Percentiles rank a stretch among this genome's conserved stretches.
Evolutionary conservation across 257 asterid genomes (phyloP).

Genomic region (Perilla frutescens): DNA sequence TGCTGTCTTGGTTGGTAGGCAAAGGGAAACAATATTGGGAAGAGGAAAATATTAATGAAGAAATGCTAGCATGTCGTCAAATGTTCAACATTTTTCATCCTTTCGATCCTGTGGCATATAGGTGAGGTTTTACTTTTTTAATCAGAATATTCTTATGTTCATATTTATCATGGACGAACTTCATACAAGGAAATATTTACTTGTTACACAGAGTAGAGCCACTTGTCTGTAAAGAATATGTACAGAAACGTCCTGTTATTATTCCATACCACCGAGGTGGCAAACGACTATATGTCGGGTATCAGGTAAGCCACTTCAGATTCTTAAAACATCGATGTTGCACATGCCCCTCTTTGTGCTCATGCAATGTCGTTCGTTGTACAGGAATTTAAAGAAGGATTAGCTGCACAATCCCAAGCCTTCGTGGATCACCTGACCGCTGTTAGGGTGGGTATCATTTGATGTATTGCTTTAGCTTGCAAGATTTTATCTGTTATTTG

Average conservation of each 20-base stretch:
- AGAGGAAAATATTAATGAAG: conserved; percentile 79
- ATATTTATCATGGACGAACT: conserved; percentile 19
- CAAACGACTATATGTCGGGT: conserved; percentile 84
- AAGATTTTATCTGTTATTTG: conserved; percentile 19
- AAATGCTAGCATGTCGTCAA: conserved; percentile 91
- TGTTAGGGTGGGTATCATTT: conserved; percentile 55
- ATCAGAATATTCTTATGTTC: conserved; percentile 8
- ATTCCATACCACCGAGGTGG: conserved; percentile 98
- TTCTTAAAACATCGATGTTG: not conserved
- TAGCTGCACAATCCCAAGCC: conserved; percentile 79
- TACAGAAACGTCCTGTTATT: conserved; percentile 74
- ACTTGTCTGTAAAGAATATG: conserved; percentile 80
- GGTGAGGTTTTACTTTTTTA: conserved; percentile 48
- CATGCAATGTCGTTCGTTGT: conserved; percentile 40
- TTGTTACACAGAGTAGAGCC: conserved; percentile 78
- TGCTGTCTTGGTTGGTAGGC: conserved; percentile 57
- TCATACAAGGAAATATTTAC: conserved; percentile 27
- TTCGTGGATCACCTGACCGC: conserved; percentile 58
- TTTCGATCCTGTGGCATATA: conserved; percentile 95
- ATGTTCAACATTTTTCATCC: conserved; percentile 98
- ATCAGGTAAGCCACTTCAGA: conserved; percentile 59
- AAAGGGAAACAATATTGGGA: conserved; percentile 83
- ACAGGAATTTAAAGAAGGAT: conserved; percentile 87
- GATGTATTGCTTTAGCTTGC: not conserved
- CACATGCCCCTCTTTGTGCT: conserved; percentile 30